Base-by-base conservation (phyloP, 1,284 basidiomycete species). In the Melampsora americana region DNA sequence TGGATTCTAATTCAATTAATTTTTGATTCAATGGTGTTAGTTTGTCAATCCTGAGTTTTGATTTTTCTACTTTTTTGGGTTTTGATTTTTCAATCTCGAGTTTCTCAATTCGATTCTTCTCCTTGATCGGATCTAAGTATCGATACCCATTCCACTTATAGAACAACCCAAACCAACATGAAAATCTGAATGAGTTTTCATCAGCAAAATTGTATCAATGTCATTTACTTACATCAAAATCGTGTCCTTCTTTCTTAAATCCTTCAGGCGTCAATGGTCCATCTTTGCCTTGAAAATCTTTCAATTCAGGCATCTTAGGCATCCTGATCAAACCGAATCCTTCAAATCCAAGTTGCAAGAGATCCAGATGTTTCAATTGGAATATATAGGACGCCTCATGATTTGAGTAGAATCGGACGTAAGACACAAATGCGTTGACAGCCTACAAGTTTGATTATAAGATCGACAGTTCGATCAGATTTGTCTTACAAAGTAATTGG, bases 321-420 rank as follows among this genome's bases (percentile, higher is more conserved):
- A 99, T 83, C 16, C 93, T 88, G 32, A 99, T 85, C 35, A 98
- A 85, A 0, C 92, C 95, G 82, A 90, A 98, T 60, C 89, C 88
- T 78, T 89, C 89, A 48, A 74, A 74, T 4, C 92, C 95, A 2
- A 95, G 85, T 5, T 89, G 91, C n/a, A 91, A 83, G 16, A 96
- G 86, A 82, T 98, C 92, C 53, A 95, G 88, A 78, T 94, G 90
- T 80, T 89, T 89, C 6, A 93, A 80, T 32, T 93, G 89, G 84
- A 99, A 99, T 77, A 99, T 95, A 83, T 93, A 99, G 0, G 90
- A 90, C 1, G 95, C 94, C 83, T 99, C 95, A 80, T 99, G 95
- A 83, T 98, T 98, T 1, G 91, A 92, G 83, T 99, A 99, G 1
- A 95, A 92, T 2, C 90, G 88, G 14, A 95, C 87, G 79, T 93